Conservation (phyloP, 352 stramenopile species). For the Phytophthora pluvialis region DNA sequence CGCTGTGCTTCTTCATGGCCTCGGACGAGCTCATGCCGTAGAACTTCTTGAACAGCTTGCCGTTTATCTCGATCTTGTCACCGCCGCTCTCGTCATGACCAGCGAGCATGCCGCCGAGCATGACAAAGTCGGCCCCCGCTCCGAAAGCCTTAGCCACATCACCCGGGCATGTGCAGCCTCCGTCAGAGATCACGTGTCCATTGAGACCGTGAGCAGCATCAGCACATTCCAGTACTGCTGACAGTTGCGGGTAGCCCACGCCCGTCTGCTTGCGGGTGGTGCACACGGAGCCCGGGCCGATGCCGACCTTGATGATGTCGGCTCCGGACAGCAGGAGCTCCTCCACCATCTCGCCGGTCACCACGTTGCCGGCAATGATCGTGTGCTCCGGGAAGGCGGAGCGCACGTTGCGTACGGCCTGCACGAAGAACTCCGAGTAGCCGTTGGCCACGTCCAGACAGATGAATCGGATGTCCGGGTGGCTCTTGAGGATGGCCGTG, state of each 20-base stretch:
- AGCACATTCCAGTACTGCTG: constrained; percentile 91
- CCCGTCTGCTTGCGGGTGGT: constrained; percentile 94
- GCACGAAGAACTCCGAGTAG: constrained; percentile 88
- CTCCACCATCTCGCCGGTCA: constrained; percentile 93
- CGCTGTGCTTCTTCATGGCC: constrained; percentile 93
- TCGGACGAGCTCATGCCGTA: constrained; percentile 94
- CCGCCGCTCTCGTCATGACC: constrained; percentile 92
- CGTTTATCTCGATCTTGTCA: constrained; percentile 74
- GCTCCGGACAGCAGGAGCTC: constrained; percentile 91
- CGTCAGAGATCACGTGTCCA: constrained; percentile 90
- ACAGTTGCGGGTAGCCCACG: constrained; percentile 92
- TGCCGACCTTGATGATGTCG: constrained; percentile 95
- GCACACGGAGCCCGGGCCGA: constrained; percentile 92
- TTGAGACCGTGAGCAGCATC: constrained; percentile 91
- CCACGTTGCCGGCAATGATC: constrained; percentile 94
- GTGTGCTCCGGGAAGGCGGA: constrained; percentile 70
- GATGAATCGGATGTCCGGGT: constrained; percentile 80
- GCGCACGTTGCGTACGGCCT: constrained; percentile 74
- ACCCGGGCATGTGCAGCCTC: constrained; percentile 89
- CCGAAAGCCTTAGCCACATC: constrained; percentile 93
- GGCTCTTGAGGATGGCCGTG: constrained; percentile 59
- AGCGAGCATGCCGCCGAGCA: constrained; percentile 93
- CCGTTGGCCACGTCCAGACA: constrained; percentile 92
- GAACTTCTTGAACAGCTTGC: constrained; percentile 89
- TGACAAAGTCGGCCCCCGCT: constrained; percentile 93